These are phyloP conservation scores for Wickerhamiella hasegawae DNA, from an alignment of 805 yeast genomes.

Conservation along the genomic window DNA sequence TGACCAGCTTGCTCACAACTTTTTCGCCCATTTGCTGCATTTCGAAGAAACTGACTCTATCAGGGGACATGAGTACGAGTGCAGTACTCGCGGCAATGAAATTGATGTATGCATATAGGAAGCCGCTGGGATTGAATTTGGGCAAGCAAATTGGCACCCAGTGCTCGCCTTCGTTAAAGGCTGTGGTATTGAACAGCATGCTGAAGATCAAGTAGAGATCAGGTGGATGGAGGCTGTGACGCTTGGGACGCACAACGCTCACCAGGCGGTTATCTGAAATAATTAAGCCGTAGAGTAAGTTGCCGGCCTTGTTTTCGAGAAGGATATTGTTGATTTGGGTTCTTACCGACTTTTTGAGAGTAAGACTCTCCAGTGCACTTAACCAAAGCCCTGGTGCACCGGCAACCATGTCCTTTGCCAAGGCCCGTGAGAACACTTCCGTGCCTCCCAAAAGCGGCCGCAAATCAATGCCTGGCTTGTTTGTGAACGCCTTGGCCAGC, in stretches of 20 bases:
- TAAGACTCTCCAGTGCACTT: slow-evolving; percentile 50
- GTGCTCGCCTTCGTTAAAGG: slow-evolving; percentile 43
- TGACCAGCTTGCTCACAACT: slow-evolving; percentile 29
- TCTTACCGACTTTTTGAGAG: slow-evolving; percentile 42
- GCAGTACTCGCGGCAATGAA: slow-evolving; percentile 30
- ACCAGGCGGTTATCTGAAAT: slow-evolving; percentile 51
- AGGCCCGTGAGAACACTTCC: slow-evolving; percentile 55
- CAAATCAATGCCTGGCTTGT: slow-evolving; percentile 67
- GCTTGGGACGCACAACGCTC: slow-evolving; percentile 56
- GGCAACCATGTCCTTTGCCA: slow-evolving; percentile 36
- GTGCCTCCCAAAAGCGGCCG: slow-evolving; percentile 59
- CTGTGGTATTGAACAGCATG: slow-evolving; percentile 45
- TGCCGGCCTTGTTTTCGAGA: slow-evolving; percentile 31
- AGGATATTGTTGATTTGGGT: slow-evolving; percentile 40
- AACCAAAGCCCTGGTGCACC: slow-evolving; percentile 44
- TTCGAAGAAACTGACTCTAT: slow-evolving; percentile 63
- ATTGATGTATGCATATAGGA: slow-evolving; percentile 64
- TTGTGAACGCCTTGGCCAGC: slow-evolving; percentile 47
- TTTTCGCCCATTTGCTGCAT: slow-evolving; percentile 45
- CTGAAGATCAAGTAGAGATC: slow-evolving; percentile 65
- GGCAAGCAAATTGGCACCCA: slow-evolving; percentile 95
- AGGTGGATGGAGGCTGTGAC: slow-evolving; percentile 64
- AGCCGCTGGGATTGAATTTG: slow-evolving; percentile 76
- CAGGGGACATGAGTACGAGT: slow-evolving; percentile 43
- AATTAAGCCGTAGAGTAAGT: slow-evolving; percentile 60